Percentiles rank a stretch among this genome's conserved stretches.
Evolutionary conservation across 2,329 filamentous ascomycete genomes (phyloP).

Genomic region (Botryosphaeria dothidea): DNA sequence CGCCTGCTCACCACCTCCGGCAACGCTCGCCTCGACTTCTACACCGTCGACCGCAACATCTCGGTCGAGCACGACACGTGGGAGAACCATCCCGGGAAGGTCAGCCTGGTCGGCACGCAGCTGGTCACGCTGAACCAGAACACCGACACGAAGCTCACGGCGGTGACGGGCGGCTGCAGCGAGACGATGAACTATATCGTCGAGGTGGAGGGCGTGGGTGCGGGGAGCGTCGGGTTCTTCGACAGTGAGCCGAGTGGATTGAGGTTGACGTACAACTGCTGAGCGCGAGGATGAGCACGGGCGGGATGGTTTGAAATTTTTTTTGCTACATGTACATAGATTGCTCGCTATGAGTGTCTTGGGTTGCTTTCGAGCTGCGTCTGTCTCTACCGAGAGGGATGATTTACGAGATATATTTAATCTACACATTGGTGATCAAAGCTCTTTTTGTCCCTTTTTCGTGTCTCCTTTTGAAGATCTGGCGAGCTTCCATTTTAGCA

Average conservation of each 20-base stretch:
- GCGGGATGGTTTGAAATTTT: no score
- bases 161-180: not conserved
- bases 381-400: no score
- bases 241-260: not conserved
- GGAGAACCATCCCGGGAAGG: not conserved
- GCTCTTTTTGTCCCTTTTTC: no score
- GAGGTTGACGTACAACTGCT: constrained; percentile 2
- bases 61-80: not conserved
- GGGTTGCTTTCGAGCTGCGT: no score
- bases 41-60: constrained; percentile 15
- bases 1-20: constrained; percentile 21
- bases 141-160: not conserved
- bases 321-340: not conserved
- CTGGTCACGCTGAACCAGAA: not conserved
- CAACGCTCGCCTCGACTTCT: constrained; percentile 27
- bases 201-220: not conserved
- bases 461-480: no score
- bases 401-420: no score
- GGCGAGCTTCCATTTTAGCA: no score
- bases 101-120: not conserved
- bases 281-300: not conserved
- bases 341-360: no score
- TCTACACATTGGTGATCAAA: no score
- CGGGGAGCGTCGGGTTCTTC: not conserved
- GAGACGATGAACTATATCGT: not conserved